Evolutionary conservation across 257 asterid species (phyloP).

Genomic region (Phtheirospermum japonicum): DNA sequence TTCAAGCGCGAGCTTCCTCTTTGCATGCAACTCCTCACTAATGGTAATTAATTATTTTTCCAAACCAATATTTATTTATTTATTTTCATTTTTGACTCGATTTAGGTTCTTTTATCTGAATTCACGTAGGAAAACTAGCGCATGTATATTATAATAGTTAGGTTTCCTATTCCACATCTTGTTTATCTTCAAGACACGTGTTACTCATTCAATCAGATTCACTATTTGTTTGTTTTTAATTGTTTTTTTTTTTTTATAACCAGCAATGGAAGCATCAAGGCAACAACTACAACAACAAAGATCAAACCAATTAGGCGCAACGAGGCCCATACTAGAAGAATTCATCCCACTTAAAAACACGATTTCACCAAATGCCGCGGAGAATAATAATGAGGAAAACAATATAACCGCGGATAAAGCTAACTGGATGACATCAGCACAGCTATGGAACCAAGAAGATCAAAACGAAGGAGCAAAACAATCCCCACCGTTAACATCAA

Average conservation of each 20-base stretch:
- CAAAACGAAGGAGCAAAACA: conserved; percentile 33
- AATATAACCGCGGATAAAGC: conserved; percentile 57
- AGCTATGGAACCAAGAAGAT: conserved; percentile 85
- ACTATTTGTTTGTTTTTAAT: too few relatives aligned
- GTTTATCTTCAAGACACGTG: too few relatives aligned
- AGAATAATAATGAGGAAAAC: conserved; percentile 21
- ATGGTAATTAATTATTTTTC: conserved; percentile 48
- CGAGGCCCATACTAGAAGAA: conserved; percentile 79
- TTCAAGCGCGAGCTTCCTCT: conserved; percentile 99
- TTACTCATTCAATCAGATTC: too few relatives aligned
- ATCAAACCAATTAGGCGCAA: conserved; percentile 37
- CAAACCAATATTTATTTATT: too few relatives aligned
- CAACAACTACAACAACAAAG: conserved; percentile 69
- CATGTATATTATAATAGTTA: too few relatives aligned
- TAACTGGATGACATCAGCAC: conserved; percentile 95
- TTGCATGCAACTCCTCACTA: conserved; percentile 88
- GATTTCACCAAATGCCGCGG: conserved; percentile 27
- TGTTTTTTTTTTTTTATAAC: neutral
- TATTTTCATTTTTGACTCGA: neutral
- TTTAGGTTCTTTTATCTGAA: too few relatives aligned
- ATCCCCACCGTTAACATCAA: conserved; percentile 9
- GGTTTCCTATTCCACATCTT: too few relatives aligned
- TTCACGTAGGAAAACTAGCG: too few relatives aligned
- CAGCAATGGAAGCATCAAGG: conserved; percentile 91
- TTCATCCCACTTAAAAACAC: conserved; percentile 69